phyloP scores from a whole-genome alignment of 2,329 filamentous ascomycete species.

The Xylaria polymorpha region DNA sequence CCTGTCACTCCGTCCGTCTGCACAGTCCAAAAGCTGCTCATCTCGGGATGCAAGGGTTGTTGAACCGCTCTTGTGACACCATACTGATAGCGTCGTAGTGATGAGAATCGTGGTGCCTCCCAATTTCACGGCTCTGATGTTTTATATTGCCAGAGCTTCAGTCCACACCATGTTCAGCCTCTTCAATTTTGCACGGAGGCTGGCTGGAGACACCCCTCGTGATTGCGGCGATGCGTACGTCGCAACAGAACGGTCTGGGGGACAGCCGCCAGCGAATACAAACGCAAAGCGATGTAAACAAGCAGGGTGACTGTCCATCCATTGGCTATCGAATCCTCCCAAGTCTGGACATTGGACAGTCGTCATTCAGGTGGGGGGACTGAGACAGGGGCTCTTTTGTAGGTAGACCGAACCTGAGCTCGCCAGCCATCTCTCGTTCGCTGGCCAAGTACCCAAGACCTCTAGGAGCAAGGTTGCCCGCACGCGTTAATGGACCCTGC shows the following conservation, averaged over 20 bases:
- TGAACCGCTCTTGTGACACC: slow-evolving; percentile 42
- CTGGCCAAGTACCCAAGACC: slow-evolving; percentile 41
- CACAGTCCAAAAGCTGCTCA: slow-evolving; percentile 36
- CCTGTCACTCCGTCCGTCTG: slow-evolving; percentile 21
- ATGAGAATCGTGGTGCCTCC: slow-evolving; percentile 27
- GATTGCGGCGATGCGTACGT: slow-evolving; percentile 29
- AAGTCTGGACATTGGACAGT: slow-evolving; percentile 46
- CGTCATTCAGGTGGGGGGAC: slow-evolving; percentile 39
- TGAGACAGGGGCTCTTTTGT: slow-evolving; percentile 26
- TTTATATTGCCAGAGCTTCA: slow-evolving; percentile 5
- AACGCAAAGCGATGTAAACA: slow-evolving; percentile 47
- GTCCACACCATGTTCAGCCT: slow-evolving; percentile 42
- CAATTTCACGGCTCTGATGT: slow-evolving; percentile 21
- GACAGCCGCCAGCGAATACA: slow-evolving; percentile 38
- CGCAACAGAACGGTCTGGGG: slow-evolving; percentile 36
- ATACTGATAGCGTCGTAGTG: slow-evolving; percentile 39
- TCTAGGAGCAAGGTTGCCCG: slow-evolving; percentile 25
- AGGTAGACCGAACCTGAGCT: slow-evolving; percentile 32
- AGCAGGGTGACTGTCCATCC: slow-evolving; percentile 34
- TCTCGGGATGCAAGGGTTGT: slow-evolving; percentile 44
- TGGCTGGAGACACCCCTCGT: slow-evolving; percentile 26
- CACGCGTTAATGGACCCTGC: slow-evolving; percentile 38
- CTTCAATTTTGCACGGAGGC: slow-evolving; percentile 25
- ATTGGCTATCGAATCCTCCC: slow-evolving; percentile 43
- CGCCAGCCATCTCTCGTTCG: neutral